Conservation (phyloP, 345 rosid species). For the Populus euphratica region DNA sequence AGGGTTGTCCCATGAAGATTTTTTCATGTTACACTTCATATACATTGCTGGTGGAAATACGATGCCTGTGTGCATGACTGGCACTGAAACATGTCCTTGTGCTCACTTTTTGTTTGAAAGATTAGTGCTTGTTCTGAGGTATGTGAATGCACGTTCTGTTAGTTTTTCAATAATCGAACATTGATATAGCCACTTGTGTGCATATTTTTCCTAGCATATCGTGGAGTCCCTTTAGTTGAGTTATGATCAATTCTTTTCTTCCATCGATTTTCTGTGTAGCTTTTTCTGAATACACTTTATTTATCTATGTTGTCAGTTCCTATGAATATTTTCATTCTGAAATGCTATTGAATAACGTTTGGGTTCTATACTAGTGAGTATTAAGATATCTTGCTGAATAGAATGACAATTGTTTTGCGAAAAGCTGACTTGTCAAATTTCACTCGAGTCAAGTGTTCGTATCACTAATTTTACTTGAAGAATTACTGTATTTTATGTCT, state of each 20-base stretch:
- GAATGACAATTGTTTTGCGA: neutral
- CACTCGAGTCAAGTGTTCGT: neutral
- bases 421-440: neutral
- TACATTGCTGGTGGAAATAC: neutral
- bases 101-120: neutral
- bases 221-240: neutral
- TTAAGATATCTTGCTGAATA: neutral
- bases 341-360: neutral
- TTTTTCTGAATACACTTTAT: neutral
- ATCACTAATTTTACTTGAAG: neutral
- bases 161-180: neutral
- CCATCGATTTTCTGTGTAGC: neutral
- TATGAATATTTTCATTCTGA: neutral
- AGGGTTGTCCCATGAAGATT: constrained; percentile 1
- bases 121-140: neutral
- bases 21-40: constrained; percentile 1
- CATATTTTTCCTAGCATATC: neutral
- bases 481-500: neutral
- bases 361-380: neutral
- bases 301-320: neutral
- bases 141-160: neutral
- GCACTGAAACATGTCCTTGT: neutral
- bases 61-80: neutral
- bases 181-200: neutral
- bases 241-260: neutral